Conservation (phyloP, 2,329 filamentous ascomycete genomes). For the Aureobasidium sp. region DNA sequence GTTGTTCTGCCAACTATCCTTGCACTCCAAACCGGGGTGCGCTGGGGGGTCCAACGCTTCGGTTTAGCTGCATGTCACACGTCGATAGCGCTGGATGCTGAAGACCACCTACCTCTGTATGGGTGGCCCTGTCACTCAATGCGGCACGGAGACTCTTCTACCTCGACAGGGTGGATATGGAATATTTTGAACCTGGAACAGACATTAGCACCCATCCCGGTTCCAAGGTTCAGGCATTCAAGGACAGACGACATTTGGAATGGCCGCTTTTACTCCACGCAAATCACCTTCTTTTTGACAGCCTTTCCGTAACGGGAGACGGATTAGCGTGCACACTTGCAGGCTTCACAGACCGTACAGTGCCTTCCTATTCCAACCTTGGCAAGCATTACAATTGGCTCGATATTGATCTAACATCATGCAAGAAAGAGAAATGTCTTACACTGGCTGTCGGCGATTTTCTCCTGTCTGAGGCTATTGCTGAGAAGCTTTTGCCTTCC, state of each 20-base stretch:
- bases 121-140: background rate
- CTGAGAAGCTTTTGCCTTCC: background rate
- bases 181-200: background rate
- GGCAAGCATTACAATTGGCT: background rate
- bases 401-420: background rate
- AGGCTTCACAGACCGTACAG: background rate
- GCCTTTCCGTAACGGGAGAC: background rate
- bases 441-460: background rate
- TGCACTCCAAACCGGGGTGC: background rate
- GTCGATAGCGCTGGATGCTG: background rate
- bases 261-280: background rate
- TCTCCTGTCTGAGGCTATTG: background rate
- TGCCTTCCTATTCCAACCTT: background rate
- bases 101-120: background rate
- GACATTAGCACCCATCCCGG: background rate
- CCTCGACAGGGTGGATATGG: background rate
- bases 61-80: constrained; percentile 2
- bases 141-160: background rate
- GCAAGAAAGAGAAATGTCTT: background rate
- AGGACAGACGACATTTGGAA: background rate
- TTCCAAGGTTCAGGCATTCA: background rate
- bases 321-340: background rate
- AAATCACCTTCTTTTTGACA: background rate
- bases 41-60: background rate
- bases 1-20: background rate